Conservation (phyloP, 306 rosid species). For the Arachis stenosperma region DNA sequence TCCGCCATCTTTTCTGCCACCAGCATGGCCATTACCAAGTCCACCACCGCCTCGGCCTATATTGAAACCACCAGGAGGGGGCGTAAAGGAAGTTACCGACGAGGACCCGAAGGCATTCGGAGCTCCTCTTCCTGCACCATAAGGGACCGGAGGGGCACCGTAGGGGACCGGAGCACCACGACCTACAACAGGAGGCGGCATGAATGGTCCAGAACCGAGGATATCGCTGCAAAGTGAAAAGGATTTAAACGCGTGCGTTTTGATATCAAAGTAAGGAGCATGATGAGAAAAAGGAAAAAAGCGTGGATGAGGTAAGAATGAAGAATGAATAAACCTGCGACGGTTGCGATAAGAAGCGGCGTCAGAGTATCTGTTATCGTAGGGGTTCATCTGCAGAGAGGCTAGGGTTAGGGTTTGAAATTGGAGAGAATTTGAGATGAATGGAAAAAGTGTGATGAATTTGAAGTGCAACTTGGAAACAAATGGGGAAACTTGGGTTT, state of each 20-base stretch:
- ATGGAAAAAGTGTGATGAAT: not conserved
- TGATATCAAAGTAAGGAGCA: not conserved
- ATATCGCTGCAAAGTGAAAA: conserved; percentile 54
- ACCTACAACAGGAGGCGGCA: conserved; percentile 40
- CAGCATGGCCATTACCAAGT: conserved; percentile 33
- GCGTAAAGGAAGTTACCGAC: conserved; percentile 62
- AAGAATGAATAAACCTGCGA: conserved; percentile 54
- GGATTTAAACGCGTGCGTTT: conserved; percentile 1
- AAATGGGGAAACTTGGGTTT: not conserved
- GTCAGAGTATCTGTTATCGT: conserved; percentile 68
- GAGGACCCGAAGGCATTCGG: conserved; percentile 44
- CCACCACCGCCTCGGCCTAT: conserved; percentile 61
- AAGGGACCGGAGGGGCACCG: conserved; percentile 45
- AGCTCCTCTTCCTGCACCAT: conserved; percentile 37
- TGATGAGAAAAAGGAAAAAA: not conserved
- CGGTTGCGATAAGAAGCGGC: conserved; percentile 78
- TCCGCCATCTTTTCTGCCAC: conserved; percentile 39
- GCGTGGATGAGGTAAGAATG: not conserved
- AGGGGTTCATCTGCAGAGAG: conserved; percentile 53
- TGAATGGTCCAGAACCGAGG: conserved; percentile 55
- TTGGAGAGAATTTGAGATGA: not conserved
- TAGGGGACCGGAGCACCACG: conserved; percentile 53
- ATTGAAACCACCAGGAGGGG: conserved; percentile 69
- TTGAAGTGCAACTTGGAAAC: not conserved
- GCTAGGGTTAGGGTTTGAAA: conserved; percentile 41